These are phyloP conservation scores for Lineolata rhizophorae DNA, from an alignment of 495 filamentous ascomycete genomes.

Conservation along the genomic window DNA sequence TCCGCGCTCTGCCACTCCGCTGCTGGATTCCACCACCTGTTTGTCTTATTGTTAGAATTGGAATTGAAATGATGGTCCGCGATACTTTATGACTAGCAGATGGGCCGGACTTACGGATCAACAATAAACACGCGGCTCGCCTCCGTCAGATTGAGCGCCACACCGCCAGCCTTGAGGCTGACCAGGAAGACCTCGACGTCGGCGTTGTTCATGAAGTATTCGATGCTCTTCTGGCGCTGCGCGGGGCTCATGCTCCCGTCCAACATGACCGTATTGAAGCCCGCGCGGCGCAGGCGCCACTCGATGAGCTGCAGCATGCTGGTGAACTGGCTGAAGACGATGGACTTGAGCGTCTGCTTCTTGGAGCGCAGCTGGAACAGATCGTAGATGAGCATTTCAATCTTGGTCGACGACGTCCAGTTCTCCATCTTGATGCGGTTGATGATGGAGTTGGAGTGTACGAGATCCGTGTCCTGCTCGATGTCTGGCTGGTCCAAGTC, in stretches of 20 bases:
- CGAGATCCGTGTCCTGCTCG: slow-evolving; percentile 57
- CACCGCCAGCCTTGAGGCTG: slow-evolving; percentile 84
- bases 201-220: slow-evolving; percentile 83
- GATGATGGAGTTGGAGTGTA: slow-evolving; percentile 91
- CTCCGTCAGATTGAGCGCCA: slow-evolving; percentile 86
- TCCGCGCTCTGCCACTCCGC: slow-evolving; percentile 96
- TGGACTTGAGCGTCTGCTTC: slow-evolving; percentile 79
- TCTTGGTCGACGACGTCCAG: slow-evolving; percentile 95
- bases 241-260: slow-evolving; percentile 89
- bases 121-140: slow-evolving; percentile 87
- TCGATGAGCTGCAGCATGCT: slow-evolving; percentile 64
- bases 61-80: no score
- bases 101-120: slow-evolving; percentile 46
- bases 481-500: slow-evolving; percentile 88
- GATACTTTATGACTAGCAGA: no score
- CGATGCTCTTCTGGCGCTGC: slow-evolving; percentile 77
- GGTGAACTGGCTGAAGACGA: slow-evolving; percentile 52
- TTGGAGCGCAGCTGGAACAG: slow-evolving; percentile 71
- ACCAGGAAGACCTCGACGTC: slow-evolving; percentile 90
- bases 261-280: slow-evolving; percentile 93
- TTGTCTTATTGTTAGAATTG: no score
- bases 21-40: slow-evolving; percentile 92
- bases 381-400: slow-evolving; percentile 86
- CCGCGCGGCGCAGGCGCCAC: slow-evolving; percentile 84
- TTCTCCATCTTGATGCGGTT: slow-evolving; percentile 94